Evolutionary conservation across 2,329 filamentous ascomycete species (phyloP), one percentile per base, ranked within the genome.

Genomic region (Blastomyces gilchristii): DNA sequence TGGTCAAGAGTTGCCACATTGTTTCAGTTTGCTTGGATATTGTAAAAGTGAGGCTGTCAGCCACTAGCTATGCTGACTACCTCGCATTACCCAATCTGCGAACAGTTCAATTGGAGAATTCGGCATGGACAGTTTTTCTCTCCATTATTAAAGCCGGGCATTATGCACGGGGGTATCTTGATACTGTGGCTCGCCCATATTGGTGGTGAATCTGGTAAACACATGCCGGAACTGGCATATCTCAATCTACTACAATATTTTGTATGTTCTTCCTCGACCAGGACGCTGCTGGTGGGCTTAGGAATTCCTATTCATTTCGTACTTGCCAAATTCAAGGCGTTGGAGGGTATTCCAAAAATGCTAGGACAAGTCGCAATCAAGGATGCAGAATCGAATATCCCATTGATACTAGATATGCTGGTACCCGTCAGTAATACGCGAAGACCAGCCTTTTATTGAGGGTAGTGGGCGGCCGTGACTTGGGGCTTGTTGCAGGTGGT

Each of bases 41-140:
- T 52, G 22, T 25, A 49, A 59, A 58, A 59, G 58, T 59, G 58
- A 59, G 58, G 58, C 58, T 58, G 37, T 37, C 54, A 57, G 54
- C 37, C 54, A 41, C 34, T 58, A 58, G 54, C 25, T 12, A 58
- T 43, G 34, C 34, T 58, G 54, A 58, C 37, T 28, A 58, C 37
- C 18, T n/a, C n/a, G 53, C 37, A 58, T 43, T 37, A 43, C 37
- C 54, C 54, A 58, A 58, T 58, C 54, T 58, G 54, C 37, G 34
- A 37, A 28, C 54, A 43, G 37, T 58, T 43, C 34, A 22, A 56
- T 43, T 43, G 37, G 37, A 25, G n/a, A 39, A 58, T 58, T 58
- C 9, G 12, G 37, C 37, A 58, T 25, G 37, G 43, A 22, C 54
- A 43, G 37, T 25, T 41, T 37, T 37, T 28, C 43, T 43, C 54